A percentile compares a stretch with the other conserved stretches of the same genome.
These are phyloP conservation scores for Arachis monticola DNA, from an alignment of 331 rosid species.

Conservation along the genomic window DNA sequence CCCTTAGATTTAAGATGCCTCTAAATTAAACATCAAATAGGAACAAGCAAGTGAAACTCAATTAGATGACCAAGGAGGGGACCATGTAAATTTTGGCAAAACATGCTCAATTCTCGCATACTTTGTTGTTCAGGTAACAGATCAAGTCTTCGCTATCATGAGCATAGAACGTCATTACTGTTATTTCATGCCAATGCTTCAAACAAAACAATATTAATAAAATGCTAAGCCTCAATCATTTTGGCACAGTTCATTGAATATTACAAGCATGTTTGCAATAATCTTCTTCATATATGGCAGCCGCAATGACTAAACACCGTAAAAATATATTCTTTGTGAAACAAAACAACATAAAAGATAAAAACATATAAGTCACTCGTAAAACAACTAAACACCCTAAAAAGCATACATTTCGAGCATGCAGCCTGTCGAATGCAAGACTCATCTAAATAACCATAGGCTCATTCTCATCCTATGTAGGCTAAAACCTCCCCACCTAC, in stretches of 20 bases:
- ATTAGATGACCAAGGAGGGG: neutral
- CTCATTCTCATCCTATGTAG: no score
- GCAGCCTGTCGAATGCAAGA: no score
- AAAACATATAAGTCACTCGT: no score
- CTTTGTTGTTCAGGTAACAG: constrained; percentile 49
- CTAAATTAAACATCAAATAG: no score
- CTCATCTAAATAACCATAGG: no score
- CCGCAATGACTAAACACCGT: no score
- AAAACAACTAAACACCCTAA: no score
- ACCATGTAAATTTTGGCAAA: constrained; percentile 30
- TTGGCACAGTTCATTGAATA: constrained; percentile 34
- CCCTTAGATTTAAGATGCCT: no score
- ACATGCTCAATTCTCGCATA: constrained; percentile 45
- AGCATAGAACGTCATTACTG: constrained; percentile 30
- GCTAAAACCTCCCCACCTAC: no score
- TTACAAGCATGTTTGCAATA: constrained; percentile 39
- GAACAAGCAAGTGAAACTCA: constrained; percentile 11
- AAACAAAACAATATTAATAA: constrained; percentile 39
- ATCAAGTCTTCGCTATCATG: constrained; percentile 53
- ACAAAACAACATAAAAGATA: no score
- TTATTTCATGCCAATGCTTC: constrained; percentile 51
- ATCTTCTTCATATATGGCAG: constrained; percentile 33
- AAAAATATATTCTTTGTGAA: no score
- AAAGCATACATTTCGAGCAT: no score
- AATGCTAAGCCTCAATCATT: constrained; percentile 32